A percentile compares a stretch with the other conserved stretches of the same genome.
Conservation (phyloP, 2,329 filamentous ascomycete genomes). For the Claviceps monticola region DNA sequence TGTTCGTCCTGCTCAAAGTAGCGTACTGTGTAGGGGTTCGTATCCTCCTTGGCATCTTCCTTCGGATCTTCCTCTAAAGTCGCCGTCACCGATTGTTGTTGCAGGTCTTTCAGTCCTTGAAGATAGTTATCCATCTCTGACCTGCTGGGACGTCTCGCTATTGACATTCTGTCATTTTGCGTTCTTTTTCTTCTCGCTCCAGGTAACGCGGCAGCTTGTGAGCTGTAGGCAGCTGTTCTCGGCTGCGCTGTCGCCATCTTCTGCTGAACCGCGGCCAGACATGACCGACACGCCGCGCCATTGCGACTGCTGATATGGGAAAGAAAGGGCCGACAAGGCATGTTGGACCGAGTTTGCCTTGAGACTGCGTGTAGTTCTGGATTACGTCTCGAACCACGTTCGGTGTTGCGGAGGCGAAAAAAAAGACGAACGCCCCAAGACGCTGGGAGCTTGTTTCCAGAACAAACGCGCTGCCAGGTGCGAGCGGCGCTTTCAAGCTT, state of each 20-base stretch:
- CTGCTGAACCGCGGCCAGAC: slow-evolving; percentile 18
- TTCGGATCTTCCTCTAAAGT: slow-evolving; percentile 3
- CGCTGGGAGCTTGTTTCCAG: too few species aligned
- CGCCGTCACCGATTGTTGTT: slow-evolving; percentile 6
- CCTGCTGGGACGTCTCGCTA: slow-evolving; percentile 13
- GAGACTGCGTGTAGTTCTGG: neutral
- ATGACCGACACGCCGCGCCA: slow-evolving; percentile 24
- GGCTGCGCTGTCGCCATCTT: slow-evolving; percentile 12
- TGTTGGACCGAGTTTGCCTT: slow-evolving; percentile 10
- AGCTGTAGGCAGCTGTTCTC: slow-evolving; percentile 21
- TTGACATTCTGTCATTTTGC: slow-evolving; percentile 5
- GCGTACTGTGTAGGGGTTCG: slow-evolving; percentile 21
- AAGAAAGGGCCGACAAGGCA: slow-evolving; percentile 23
- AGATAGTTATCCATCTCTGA: slow-evolving; percentile 16
- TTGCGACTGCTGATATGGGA: slow-evolving; percentile 22
- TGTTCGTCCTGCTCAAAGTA: slow-evolving; percentile 34
- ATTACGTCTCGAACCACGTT: neutral
- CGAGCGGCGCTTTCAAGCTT: too few species aligned
- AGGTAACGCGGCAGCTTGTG: slow-evolving; percentile 12
- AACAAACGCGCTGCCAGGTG: too few species aligned
- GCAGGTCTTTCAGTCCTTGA: slow-evolving; percentile 15
- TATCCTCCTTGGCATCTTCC: slow-evolving; percentile 6
- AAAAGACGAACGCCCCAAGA: neutral
- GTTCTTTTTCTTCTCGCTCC: slow-evolving; percentile 8
- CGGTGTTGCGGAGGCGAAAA: neutral